These are phyloP conservation scores for Colletotrichum tamarilloi DNA, from an alignment of 2,329 filamentous ascomycete species.

Conservation along the genomic window DNA sequence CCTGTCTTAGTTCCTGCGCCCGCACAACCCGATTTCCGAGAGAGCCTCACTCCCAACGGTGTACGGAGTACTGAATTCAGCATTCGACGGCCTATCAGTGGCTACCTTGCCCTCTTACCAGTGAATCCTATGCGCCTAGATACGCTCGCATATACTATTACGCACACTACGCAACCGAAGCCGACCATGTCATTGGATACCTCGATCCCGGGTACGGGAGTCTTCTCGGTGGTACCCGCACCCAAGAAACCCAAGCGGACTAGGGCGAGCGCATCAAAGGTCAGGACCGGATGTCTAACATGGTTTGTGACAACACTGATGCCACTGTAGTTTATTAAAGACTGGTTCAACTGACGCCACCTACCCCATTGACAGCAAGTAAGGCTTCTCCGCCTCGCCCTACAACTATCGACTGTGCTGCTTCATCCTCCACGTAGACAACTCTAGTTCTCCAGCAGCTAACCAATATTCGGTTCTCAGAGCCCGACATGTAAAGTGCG, in stretches of 20 bases:
- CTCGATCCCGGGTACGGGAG: constrained; percentile 24
- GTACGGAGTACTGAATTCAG: background rate
- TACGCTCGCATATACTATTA: background rate
- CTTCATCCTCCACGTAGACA: background rate
- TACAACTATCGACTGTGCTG: background rate
- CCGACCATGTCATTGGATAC: constrained; percentile 24
- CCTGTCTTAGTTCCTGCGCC: constrained; percentile 11
- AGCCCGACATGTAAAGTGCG: constrained; percentile 37
- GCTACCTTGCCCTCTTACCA: background rate
- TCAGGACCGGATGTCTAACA: constrained; percentile 34
- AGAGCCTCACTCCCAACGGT: background rate
- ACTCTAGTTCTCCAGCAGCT: background rate
- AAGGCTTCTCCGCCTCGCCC: constrained; percentile 16
- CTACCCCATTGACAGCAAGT: constrained; percentile 23
- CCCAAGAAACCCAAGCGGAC: constrained; percentile 23
- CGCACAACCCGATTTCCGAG: constrained; percentile 13
- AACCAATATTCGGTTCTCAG: background rate
- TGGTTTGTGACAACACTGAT: constrained; percentile 34
- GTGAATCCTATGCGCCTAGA: background rate
- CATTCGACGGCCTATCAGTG: background rate
- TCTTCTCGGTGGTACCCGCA: constrained; percentile 22
- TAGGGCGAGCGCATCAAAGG: constrained; percentile 29
- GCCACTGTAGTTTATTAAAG: constrained; percentile 15
- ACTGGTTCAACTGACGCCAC: constrained; percentile 10
- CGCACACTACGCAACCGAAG: background rate